Base-by-base conservation (phyloP, 2,329 filamentous ascomycete genomes). In the Colletotrichum somersetense region DNA sequence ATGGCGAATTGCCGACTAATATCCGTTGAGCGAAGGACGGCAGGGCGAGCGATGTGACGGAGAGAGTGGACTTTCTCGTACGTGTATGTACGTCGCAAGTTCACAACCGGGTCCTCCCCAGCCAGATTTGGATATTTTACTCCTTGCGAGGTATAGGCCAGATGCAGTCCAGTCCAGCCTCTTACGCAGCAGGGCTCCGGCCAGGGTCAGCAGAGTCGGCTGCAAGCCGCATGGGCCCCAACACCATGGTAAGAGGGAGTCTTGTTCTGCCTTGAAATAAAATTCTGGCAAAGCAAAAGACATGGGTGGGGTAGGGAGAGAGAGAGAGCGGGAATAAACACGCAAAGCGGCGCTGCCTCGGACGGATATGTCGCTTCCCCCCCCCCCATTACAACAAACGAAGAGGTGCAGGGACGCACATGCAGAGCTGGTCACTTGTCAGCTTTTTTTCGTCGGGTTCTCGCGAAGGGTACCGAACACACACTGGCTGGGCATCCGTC, bases 381-480 rank as follows among this genome's bases (percentile, higher is more conserved):
- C 40, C 33, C 26, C 30, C 30, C 30, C 33, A 23, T 48, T 26
- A 14, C n/a, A 38, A 52, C 44, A 53, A 63, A 71, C 56, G 65
- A 63, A 58, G 65, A 67, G 65, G 58, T 61, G 68, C 57, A 66
- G 46, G 46, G 23, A 59, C 38, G 48, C 33, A 55, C 64, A 57
- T 67, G 50, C 50, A 67, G 44, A 40, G 40, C 23, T 48, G 52
- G 66, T 69, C 69, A 69, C 65, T 72, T 72, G 69, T 69, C 66
- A 55, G 59, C 23, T 72, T 63, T 66, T 72, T 58, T 61, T 44
- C 35, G 66, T 48, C 66, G 67, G 62, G 50, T 66, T 53, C 48
- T 65, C 67, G 66, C 66, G 50, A 68, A 68, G 44, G 58, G 65
- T 48, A 69, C 52, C 66, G 53, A 69, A 57, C 16, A 56, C 64